These are phyloP conservation scores for Steccherinum ochraceum DNA, from an alignment of 768 basidiomycete species.

Conservation along the genomic window DNA sequence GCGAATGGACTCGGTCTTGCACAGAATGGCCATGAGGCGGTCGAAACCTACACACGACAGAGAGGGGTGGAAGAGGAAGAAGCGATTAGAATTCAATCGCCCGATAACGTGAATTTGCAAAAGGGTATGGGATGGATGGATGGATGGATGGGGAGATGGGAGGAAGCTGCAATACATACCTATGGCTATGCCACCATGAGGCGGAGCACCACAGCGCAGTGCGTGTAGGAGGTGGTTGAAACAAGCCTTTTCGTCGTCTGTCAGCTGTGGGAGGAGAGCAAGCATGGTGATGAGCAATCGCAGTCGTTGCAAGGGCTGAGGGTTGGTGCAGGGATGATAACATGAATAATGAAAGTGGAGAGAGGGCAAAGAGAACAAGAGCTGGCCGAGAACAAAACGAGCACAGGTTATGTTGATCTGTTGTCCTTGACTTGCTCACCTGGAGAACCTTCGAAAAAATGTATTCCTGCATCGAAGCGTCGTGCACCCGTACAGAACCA, in stretches of 20 bases:
- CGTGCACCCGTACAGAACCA: slow-evolving; percentile 89
- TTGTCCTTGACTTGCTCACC: slow-evolving; percentile 40
- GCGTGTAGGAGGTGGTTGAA: slow-evolving; percentile 87
- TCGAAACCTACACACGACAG: slow-evolving; percentile 69
- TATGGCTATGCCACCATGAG: slow-evolving; percentile 91
- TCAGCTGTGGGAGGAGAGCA: slow-evolving; percentile 45
- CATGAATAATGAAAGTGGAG: not conserved
- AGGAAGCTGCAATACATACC: slow-evolving; percentile 39
- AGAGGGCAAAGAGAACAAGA: slow-evolving; percentile 9
- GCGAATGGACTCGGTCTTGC: slow-evolving; percentile 79
- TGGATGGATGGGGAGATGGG: no score
- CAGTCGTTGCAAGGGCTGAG: not conserved
- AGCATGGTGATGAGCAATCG: not conserved
- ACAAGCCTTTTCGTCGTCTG: slow-evolving; percentile 60
- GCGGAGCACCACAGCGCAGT: slow-evolving; percentile 84
- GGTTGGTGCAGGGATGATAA: slow-evolving; percentile 1
- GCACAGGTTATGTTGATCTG: not conserved
- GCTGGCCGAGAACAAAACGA: slow-evolving; percentile 8
- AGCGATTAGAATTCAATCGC: not conserved
- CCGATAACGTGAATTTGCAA: not conserved
- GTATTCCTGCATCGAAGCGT: slow-evolving; percentile 79
- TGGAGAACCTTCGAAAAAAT: slow-evolving; percentile 73
- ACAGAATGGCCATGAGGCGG: slow-evolving; percentile 86
- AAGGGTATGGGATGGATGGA: not conserved
- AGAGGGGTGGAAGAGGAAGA: not conserved